Conservation (phyloP, 305 asterid species). For the Solanum hybrid region DNA sequence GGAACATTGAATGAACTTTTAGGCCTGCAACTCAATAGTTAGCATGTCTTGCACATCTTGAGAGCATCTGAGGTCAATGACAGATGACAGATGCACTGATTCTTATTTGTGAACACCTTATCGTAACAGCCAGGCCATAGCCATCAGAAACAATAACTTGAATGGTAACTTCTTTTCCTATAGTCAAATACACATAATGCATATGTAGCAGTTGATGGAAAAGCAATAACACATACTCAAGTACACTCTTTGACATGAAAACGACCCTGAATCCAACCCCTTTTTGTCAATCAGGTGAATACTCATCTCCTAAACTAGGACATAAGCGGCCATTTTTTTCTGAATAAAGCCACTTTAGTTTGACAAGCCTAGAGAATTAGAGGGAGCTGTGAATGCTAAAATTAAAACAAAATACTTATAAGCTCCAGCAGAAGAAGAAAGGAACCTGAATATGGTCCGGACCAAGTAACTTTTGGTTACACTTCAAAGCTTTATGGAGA, state of each 20-base stretch:
- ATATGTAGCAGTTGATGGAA: background rate
- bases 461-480: conserved; percentile 98
- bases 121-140: background rate
- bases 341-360: background rate
- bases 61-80: background rate
- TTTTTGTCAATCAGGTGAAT: background rate
- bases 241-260: background rate
- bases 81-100: background rate
- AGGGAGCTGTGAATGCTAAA: background rate
- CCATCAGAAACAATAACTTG: conserved; percentile 1
- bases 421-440: conserved; percentile 9
- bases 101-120: background rate
- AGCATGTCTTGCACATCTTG: background rate
- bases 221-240: background rate
- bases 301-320: background rate
- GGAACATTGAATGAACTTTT: background rate
- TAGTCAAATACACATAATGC: background rate
- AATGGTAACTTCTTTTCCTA: background rate
- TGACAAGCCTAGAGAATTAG: background rate
- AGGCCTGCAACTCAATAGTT: background rate
- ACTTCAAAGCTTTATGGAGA: conserved; percentile 97
- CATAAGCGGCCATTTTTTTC: background rate
- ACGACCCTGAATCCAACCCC: background rate
- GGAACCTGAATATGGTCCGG: conserved; percentile 97
- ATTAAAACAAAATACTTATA: background rate